Percentiles rank a stretch among this genome's conserved stretches.
phyloP scores from a whole-genome alignment of 768 basidiomycete genomes.

The Rhodocollybia butyracea region DNA sequence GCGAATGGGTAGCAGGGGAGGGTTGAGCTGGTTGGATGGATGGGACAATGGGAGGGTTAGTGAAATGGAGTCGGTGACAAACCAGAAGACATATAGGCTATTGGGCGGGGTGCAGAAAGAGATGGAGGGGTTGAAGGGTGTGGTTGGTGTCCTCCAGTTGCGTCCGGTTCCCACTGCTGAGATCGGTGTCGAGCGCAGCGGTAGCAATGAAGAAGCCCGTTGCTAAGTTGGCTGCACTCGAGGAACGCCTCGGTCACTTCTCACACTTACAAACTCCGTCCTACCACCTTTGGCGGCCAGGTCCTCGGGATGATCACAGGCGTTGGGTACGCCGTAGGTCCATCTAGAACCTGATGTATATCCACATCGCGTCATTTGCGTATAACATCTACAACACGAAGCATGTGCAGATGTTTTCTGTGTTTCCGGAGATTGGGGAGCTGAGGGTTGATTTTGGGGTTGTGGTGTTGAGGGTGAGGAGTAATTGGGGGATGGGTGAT shows the following conservation, averaged over 20 bases:
- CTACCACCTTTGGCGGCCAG: slow-evolving; percentile 43
- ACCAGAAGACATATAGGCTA: slow-evolving; percentile 25
- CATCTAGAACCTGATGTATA: slow-evolving; percentile 41
- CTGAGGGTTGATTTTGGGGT: slow-evolving; percentile 82
- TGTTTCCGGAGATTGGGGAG: slow-evolving; percentile 59
- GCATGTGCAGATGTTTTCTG: slow-evolving; percentile 80
- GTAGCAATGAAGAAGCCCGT: slow-evolving; percentile 55
- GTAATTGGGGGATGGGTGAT: slow-evolving; percentile 83
- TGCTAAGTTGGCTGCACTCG: slow-evolving; percentile 51
- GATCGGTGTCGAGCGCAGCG: not conserved
- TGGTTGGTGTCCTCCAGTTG: slow-evolving; percentile 31
- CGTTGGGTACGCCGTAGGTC: slow-evolving; percentile 61
- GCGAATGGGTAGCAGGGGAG: slow-evolving; percentile 11
- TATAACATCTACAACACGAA: slow-evolving; percentile 58
- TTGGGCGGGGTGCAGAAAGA: slow-evolving; percentile 53
- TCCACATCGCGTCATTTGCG: slow-evolving; percentile 66
- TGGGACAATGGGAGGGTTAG: not conserved
- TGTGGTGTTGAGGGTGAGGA: slow-evolving; percentile 74
- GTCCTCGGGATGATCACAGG: slow-evolving; percentile 56
- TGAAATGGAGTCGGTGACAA: slow-evolving; percentile 18
- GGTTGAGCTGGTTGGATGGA: not conserved
- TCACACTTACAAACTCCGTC: slow-evolving; percentile 64
- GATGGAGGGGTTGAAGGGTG: slow-evolving; percentile 47
- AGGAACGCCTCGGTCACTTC: slow-evolving; percentile 80
- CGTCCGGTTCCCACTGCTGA: not conserved